Percentiles rank a stretch among this genome's conserved stretches.
Conservation (phyloP, 495 filamentous ascomycete species). For the Lepraria neglecta region DNA sequence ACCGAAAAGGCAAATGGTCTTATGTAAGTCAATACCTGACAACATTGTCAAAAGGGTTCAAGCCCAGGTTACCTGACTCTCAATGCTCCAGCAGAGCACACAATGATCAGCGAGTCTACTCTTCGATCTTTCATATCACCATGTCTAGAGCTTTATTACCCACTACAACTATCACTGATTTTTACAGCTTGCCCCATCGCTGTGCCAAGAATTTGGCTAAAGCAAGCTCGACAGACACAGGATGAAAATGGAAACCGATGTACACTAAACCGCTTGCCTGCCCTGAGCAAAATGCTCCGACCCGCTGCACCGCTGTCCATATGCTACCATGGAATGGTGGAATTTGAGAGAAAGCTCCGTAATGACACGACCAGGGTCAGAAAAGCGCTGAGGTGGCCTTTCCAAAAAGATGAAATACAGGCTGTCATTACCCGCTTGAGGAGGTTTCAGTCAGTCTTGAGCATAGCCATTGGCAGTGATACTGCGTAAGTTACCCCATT, state of each 20-base stretch:
- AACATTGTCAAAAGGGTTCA: not conserved
- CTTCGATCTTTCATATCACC: too few species aligned
- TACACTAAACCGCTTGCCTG: not conserved
- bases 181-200: too few species aligned
- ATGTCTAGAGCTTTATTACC: too few species aligned
- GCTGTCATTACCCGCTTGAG: not conserved
- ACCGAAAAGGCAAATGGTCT: not conserved
- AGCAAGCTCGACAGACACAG: not conserved
- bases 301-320: slow-evolving; percentile 1
- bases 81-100: not conserved
- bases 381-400: not conserved
- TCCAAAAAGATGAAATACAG: not conserved
- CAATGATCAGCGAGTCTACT: not conserved
- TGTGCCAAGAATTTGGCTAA: not conserved
- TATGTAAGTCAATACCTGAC: not conserved
- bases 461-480: not conserved
- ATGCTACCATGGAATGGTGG: not conserved
- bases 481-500: not conserved
- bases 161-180: too few species aligned
- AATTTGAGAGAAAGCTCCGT: not conserved
- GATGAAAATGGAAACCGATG: not conserved
- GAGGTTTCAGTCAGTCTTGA: slow-evolving; percentile 6
- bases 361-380: not conserved
- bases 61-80: not conserved
- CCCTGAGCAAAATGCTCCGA: not conserved